Evolutionary conservation across 108 stramenopile genomes (phyloP).

Genomic region (Cyclotella distinguenda): DNA sequence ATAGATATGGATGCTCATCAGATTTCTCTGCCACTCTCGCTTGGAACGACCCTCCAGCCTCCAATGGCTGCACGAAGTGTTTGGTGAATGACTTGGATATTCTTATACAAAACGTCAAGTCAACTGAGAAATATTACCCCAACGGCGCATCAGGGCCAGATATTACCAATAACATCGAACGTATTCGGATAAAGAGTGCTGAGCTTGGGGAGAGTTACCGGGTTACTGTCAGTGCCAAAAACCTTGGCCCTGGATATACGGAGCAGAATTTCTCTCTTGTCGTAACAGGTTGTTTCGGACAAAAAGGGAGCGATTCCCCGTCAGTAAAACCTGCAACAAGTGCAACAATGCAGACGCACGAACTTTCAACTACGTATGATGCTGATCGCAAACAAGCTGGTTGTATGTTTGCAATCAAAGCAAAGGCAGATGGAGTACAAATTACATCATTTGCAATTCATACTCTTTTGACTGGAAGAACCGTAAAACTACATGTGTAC

Average conservation of each 20-base stretch:
- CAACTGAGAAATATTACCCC: constrained; percentile 20
- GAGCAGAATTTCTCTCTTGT: constrained; percentile 18
- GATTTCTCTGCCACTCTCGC: constrained; percentile 51
- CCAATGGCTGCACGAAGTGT: constrained; percentile 41
- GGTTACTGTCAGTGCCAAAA: constrained; percentile 5
- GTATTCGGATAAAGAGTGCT: constrained; percentile 20
- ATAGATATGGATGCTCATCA: constrained; percentile 16
- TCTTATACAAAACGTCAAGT: constrained; percentile 5
- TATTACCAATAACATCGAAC: constrained; percentile 35
- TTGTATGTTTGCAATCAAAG: constrained; percentile 23
- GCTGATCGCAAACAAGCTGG: constrained; percentile 30
- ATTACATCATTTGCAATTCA: constrained; percentile 27
- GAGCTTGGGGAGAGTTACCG: constrained; percentile 2
- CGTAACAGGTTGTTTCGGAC: constrained; percentile 18
- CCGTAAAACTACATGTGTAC: constrained; percentile 22
- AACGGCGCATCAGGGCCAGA: constrained; percentile 28
- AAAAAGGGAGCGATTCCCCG: neutral
- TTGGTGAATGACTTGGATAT: constrained; percentile 74
- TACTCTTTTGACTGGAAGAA: neutral
- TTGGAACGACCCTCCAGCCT: constrained; percentile 68
- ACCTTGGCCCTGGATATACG: constrained; percentile 23
- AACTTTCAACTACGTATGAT: constrained; percentile 19
- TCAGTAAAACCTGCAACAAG: neutral
- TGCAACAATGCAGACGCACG: neutral
- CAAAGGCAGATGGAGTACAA: constrained; percentile 13